Percentiles rank a stretch among this genome's conserved stretches.
Evolutionary conservation across 805 yeast species (phyloP).

Genomic region (Pichia scutulata): DNA sequence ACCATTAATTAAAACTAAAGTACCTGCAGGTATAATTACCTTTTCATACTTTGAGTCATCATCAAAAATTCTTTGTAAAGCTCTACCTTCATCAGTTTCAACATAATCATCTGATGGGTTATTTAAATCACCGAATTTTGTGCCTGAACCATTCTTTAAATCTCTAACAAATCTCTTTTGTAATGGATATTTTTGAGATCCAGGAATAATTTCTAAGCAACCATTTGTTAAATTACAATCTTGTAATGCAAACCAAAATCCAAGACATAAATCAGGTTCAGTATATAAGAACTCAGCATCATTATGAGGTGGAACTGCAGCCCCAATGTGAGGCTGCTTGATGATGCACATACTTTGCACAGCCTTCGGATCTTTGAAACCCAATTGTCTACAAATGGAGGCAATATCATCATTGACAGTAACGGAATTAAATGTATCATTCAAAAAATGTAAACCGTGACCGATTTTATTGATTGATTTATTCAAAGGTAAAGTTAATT

Average conservation of each 20-base stretch:
- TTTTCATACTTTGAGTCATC: conserved; percentile 37
- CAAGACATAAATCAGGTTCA: conserved; percentile 61
- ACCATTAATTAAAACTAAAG: conserved; percentile 63
- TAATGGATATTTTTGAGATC: conserved; percentile 54
- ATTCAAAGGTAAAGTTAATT: conserved; percentile 39
- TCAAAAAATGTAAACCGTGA: conserved; percentile 61
- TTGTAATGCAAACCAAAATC: conserved; percentile 78
- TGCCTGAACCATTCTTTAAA: conserved; percentile 42
- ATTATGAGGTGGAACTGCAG: conserved; percentile 70
- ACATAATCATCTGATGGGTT: conserved; percentile 16
- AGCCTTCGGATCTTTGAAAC: conserved; percentile 58
- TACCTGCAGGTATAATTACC: conserved; percentile 64
- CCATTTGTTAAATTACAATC: conserved; percentile 64
- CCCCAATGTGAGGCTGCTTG: conserved; percentile 69
- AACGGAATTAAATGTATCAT: conserved; percentile 38
- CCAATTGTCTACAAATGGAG: conserved; percentile 44
- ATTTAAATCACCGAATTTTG: conserved; percentile 39
- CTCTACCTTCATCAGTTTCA: conserved; percentile 19
- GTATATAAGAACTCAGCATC: conserved; percentile 71
- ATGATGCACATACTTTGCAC: conserved; percentile 74
- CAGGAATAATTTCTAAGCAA: conserved; percentile 61
- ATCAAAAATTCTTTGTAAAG: conserved; percentile 21
- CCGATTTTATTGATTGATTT: conserved; percentile 70
- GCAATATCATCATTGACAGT: conserved; percentile 46
- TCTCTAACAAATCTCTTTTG: conserved; percentile 56